phyloP scores from a whole-genome alignment of 169 alveolate species.

The Cryptosporidium andersoni region DNA sequence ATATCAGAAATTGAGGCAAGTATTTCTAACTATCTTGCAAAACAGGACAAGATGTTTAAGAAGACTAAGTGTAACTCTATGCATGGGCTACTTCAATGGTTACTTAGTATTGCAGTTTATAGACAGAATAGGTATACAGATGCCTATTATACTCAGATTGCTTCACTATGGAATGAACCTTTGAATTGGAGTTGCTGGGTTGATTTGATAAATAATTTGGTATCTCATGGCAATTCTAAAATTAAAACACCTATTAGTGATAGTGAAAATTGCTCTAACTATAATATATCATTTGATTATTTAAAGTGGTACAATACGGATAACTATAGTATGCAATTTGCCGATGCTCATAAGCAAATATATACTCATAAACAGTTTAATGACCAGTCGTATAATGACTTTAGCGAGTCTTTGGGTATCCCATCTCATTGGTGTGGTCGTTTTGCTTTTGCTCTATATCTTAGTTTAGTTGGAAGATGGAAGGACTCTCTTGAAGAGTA shows the following conservation, averaged over 20 bases:
- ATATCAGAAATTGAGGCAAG: conserved; percentile 27
- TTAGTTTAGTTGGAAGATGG: conserved; percentile 40
- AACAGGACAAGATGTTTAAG: not conserved
- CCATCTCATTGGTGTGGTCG: conserved; percentile 10
- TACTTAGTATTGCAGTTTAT: conserved; percentile 19
- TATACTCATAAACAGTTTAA: conserved; percentile 1
- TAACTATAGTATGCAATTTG: no score
- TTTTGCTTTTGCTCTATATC: conserved; percentile 29
- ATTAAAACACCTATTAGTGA: not conserved
- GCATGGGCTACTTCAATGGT: conserved; percentile 40
- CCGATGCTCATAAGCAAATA: no score
- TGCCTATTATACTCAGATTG: conserved; percentile 49
- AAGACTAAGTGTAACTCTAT: not conserved
- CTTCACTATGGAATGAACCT: conserved; percentile 41
- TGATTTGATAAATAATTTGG: conserved; percentile 33
- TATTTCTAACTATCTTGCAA: conserved; percentile 15
- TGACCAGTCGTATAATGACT: conserved; percentile 44
- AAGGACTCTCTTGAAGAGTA: conserved; percentile 42
- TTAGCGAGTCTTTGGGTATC: conserved; percentile 30
- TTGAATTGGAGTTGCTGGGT: conserved; percentile 69
- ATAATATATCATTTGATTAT: no score
- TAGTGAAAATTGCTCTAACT: no score
- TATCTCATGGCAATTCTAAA: conserved; percentile 15
- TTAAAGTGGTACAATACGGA: no score
- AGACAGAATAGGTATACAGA: conserved; percentile 56